Evolutionary conservation across 495 filamentous ascomycete genomes (phyloP), one percentile per base, ranked within the genome.

Genomic region (Pseudoneurospora amorphoporcata): DNA sequence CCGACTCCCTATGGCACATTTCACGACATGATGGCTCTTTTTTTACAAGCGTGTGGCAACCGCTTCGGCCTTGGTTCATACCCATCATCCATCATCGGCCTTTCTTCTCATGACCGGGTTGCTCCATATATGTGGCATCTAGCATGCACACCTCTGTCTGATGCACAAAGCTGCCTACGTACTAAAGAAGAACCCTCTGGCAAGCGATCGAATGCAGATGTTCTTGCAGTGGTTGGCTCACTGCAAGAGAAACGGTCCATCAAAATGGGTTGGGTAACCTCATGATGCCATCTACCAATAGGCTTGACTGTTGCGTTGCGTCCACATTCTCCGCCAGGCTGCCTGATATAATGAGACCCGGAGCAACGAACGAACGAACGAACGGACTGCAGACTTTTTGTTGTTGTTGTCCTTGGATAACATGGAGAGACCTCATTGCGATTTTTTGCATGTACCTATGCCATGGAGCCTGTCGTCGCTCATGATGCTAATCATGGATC

Each of bases 1-100:
- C 53, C 53, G 53, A 17, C 53, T 65, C 12, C 14, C 23, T 4
- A 17, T 23, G 23, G 35, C 70, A 41, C 14, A 37, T 71, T 69
- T 71, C 39, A 70, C 70, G 70, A 69, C 72, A 73, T 71, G 45
- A 68, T 73, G 72, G 43, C 5, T 40, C 72, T 38, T 58, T 38
- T 58, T 23, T 39, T 29, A 9, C 16, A 65, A 37, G 53, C 53
- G 53, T 14, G 53, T 65, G 53, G 32, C 53, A 65, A 65, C 1
- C 53, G 53, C 53, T 65, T 65, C 6, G 53, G 32, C 29, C 19
- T 2, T 2, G 53, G 14, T 65, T 35, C 6, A 65, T 37, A 37
- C 3, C 53, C 3, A 35, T 65, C 29, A 16, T 65, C 23, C 14
- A 14, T 29, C 47, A 58, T 23, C 19, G 47, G 47, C 23, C 47